Conservation (phyloP, 2,329 filamentous ascomycete genomes). For the Leptographium lundbergii region DNA sequence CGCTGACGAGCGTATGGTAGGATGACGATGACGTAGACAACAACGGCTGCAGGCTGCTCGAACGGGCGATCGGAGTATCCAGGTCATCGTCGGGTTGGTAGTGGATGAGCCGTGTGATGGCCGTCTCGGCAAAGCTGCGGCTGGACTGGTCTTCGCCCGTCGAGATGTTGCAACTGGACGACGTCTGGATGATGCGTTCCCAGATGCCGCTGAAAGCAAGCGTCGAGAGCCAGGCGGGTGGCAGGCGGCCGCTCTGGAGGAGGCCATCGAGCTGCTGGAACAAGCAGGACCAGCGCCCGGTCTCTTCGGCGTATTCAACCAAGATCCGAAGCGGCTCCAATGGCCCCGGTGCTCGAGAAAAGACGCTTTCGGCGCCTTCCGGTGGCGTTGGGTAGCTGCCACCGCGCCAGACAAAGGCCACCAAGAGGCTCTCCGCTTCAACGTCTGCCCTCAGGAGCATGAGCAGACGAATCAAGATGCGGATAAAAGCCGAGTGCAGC, state of each 20-base stretch:
- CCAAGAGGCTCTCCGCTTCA: slow-evolving; percentile 30
- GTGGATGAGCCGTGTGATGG: slow-evolving; percentile 1
- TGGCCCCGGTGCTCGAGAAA: slow-evolving; percentile 14
- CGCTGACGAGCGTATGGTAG: slow-evolving; percentile 28
- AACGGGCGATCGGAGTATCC: not conserved
- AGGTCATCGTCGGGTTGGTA: not conserved
- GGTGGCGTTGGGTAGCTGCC: not conserved
- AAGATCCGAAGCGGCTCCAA: slow-evolving; percentile 15
- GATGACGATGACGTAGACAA: slow-evolving; percentile 6
- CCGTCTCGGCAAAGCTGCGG: slow-evolving; percentile 21
- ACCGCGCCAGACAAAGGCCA: slow-evolving; percentile 17
- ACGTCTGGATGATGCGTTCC: slow-evolving; percentile 22
- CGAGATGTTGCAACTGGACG: slow-evolving; percentile 17
- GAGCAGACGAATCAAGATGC: slow-evolving; percentile 29
- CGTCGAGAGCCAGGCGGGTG: slow-evolving; percentile 31
- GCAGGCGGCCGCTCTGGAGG: slow-evolving; percentile 22
- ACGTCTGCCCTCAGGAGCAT: slow-evolving; percentile 19
- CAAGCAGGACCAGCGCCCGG: slow-evolving; percentile 19
- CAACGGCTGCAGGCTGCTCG: not conserved
- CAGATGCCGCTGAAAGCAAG: slow-evolving; percentile 27
- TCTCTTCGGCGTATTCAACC: slow-evolving; percentile 19
- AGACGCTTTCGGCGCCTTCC: slow-evolving; percentile 14
- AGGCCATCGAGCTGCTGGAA: slow-evolving; percentile 25
- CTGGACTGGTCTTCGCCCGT: slow-evolving; percentile 7
- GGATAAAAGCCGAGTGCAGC: slow-evolving; percentile 26